phyloP scores from a whole-genome alignment of 140 eudicot species.

The Stevia rebaudiana region DNA sequence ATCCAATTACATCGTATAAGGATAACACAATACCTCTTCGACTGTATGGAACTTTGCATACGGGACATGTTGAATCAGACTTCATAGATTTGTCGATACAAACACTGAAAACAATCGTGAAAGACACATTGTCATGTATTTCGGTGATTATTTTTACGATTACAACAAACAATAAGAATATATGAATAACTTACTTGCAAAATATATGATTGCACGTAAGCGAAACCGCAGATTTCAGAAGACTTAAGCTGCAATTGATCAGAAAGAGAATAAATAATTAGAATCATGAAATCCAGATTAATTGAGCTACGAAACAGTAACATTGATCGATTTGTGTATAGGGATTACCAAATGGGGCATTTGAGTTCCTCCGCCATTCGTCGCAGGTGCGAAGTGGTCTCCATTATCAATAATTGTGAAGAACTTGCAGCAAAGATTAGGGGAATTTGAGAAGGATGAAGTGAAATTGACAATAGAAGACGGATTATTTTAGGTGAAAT shows the following conservation, averaged over 20 bases:
- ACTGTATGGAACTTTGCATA: constrained; percentile 77
- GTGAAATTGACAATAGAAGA: neutral
- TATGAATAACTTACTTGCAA: constrained; percentile 61
- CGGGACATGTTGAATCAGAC: constrained; percentile 77
- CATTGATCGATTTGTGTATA: neutral
- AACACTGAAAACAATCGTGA: constrained; percentile 33
- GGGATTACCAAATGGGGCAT: constrained; percentile 84
- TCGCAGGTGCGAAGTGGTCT: constrained; percentile 56
- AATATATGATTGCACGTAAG: constrained; percentile 90
- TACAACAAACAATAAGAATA: neutral
- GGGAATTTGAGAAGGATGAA: neutral
- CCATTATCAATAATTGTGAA: constrained; percentile 43
- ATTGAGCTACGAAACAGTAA: neutral
- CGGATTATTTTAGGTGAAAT: neutral
- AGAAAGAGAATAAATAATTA: neutral
- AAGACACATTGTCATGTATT: neutral
- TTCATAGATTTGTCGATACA: constrained; percentile 80
- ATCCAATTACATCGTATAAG: neutral
- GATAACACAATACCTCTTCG: constrained; percentile 58
- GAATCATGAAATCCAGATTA: neutral
- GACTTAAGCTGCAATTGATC: constrained; percentile 58
- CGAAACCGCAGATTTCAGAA: constrained; percentile 67
- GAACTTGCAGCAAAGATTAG: neutral
- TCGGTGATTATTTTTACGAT: neutral
- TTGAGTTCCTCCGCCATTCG: constrained; percentile 94